Percentiles rank a stretch among this genome's conserved stretches.
phyloP scores from a whole-genome alignment of 2,329 filamentous ascomycete genomes.

The Colletotrichum camelliae region DNA sequence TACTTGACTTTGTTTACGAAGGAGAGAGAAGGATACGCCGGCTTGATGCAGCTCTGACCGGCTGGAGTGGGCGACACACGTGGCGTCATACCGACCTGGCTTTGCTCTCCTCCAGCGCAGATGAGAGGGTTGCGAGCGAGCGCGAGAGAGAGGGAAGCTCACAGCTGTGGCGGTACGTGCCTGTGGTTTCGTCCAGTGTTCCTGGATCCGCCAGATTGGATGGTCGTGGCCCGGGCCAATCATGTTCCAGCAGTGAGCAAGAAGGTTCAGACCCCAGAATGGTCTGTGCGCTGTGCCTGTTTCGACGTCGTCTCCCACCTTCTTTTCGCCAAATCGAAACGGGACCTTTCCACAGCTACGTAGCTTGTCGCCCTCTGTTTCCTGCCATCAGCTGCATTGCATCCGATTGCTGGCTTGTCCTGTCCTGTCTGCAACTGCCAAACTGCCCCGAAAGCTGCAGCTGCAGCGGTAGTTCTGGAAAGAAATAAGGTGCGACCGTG shows the following conservation, averaged over 20 bases:
- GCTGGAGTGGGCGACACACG: slow-evolving; percentile 2
- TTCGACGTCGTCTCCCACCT: slow-evolving; percentile 14
- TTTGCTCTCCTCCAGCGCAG: background rate
- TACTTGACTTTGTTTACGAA: background rate
- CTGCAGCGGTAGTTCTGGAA: background rate
- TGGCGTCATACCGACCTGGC: slow-evolving; percentile 12
- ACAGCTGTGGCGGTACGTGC: background rate
- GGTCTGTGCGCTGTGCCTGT: slow-evolving; percentile 9
- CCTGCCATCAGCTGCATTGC: background rate
- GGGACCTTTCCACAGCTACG: background rate
- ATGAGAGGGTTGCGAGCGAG: background rate
- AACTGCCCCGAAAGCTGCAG: slow-evolving; percentile 13
- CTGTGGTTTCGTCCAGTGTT: background rate
- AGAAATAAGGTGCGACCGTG: background rate
- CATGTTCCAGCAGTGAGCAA: background rate
- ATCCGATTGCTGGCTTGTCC: background rate
- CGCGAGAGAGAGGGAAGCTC: background rate
- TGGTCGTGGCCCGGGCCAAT: background rate
- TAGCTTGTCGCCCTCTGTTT: background rate
- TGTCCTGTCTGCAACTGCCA: background rate
- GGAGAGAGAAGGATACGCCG: background rate
- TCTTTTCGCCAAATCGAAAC: background rate
- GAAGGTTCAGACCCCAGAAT: slow-evolving; percentile 4
- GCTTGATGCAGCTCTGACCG: background rate
- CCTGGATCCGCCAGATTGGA: slow-evolving; percentile 11